Evolutionary conservation across 768 basidiomycete genomes (phyloP), one percentile per base, ranked within the genome.

Genomic region (Clitopilus hobsonii): DNA sequence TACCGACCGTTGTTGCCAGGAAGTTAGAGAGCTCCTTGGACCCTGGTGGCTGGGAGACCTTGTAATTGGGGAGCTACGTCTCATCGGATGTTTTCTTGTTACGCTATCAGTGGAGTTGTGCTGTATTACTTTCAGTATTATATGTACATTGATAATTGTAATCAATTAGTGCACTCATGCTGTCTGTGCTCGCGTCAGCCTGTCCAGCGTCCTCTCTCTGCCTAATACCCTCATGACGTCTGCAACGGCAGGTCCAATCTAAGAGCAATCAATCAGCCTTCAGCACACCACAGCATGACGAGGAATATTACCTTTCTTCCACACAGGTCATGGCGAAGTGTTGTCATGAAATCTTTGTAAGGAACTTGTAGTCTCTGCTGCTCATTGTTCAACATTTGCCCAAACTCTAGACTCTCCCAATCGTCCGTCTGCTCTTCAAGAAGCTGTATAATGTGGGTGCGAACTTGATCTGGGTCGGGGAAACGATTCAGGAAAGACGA

Each of bases 1-100:
- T 98, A 45, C 93, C 96, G 2, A 95, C 91, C 2, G 75, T 91
- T 30, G 88, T 96, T 22, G 92, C 97, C 2, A 78, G 97, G 51
- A 91, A 91, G 67, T 65, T 98, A 56, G 96, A 98, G 67, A 81
- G 89, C 59, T 84, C 84, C 13, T 78, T 92, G 14, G 95, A 97
- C 66, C 86, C 81, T 26, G 93, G 95, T n/a, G 94, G 94, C 20
- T 98, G 94, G 95, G 90, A 91, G 64, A 89, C 87, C 55, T 69
- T 96, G 49, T 95, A 45, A 36, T n/a, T n/a, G n/a, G n/a, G n/a
- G n/a, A n/a, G n/a, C n/a, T n/a, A n/a, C n/a, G n/a, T n/a, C n/a
- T n/a, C n/a, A n/a, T n/a, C n/a, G n/a, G n/a, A n/a, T n/a, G n/a
- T n/a, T n/a, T n/a, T n/a, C n/a, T n/a, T n/a, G n/a, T n/a, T n/a